Base-by-base conservation (phyloP, 768 basidiomycete genomes). In the Mycena rebaudengoi region DNA sequence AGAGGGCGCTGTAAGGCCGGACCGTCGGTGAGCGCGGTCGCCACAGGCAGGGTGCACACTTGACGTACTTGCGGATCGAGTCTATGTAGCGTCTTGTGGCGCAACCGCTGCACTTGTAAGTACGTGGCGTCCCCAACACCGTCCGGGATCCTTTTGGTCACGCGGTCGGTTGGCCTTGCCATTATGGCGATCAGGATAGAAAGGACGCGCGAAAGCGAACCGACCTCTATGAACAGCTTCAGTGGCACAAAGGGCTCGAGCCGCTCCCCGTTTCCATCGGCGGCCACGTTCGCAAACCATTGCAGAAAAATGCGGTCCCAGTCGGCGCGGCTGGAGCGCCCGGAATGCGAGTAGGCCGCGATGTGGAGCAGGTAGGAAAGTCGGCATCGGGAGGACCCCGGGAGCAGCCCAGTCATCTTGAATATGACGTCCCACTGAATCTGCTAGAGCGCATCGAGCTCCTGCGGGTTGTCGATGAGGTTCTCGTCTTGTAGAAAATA, bases 201-300 rank as follows among this genome's bases (percentile, higher is more conserved):
- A n/a, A n/a, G n/a, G n/a, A n/a, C n/a, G n/a, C 21, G 21, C 21
- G 18, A 52, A 52, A 25, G 50, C 50, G 1, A 26, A 50, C 48
- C 3, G 26, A 52, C 59, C 49, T 51, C 49, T 39, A 60, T 60
- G 23, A 60, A 52, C 20, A 33, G 7, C 20, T 52, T 60, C 7
- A 52, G 59, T 3, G 30, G 28, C 8, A 51, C 29, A 60, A 60
- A 58, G 3, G 49, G 39, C 23, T 51, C 59, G 12, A 52, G 39
- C 13, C 26, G 20, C 3, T 35, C 39, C 5, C 33, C 32, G 16
- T 30, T 11, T 20, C 59, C 59, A 11, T 12, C 29, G 30, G 26
- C 28, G 23, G 18, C 25, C 23, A 58, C 56, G 20, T 20, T 28
- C 11, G 33, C 35, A 12, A 52, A 60, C 50, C 59, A 60, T 33